Conservation (phyloP, 2,329 filamentous ascomycete genomes). For the Pseudogymnoascus sp. region DNA sequence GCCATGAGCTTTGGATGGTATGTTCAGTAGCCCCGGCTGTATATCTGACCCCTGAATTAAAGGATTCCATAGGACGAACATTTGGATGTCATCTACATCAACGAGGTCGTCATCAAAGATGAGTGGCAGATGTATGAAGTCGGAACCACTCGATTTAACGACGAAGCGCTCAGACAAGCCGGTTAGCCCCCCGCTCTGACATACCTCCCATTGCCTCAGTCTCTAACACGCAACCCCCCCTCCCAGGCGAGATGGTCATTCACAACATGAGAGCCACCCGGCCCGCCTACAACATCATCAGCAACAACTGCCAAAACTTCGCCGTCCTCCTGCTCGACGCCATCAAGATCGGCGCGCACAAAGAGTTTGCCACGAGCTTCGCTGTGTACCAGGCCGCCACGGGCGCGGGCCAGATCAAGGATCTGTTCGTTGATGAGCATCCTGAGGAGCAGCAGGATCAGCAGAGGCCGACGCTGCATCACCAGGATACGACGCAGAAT, state of each 20-base stretch:
- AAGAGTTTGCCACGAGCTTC: conserved; percentile 45
- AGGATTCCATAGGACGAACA: conserved; percentile 37
- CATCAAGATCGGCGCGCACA: conserved; percentile 42
- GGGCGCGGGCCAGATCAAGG: conserved; percentile 41
- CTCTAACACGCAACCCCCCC: conserved; percentile 9
- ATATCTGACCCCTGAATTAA: neutral
- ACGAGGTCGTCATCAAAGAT: conserved; percentile 36
- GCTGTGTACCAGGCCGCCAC: conserved; percentile 45
- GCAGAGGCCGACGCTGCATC: conserved; percentile 19
- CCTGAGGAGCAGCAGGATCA: conserved; percentile 27
- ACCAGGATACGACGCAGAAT: conserved; percentile 36
- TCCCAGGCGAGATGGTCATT: conserved; percentile 43
- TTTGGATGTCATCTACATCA: conserved; percentile 49
- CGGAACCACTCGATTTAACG: conserved; percentile 46
- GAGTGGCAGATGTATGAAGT: conserved; percentile 45
- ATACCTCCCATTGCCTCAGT: neutral
- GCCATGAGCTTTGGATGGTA: conserved; percentile 51
- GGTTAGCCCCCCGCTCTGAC: conserved; percentile 29
- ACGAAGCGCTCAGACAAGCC: conserved; percentile 42
- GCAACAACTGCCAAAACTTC: conserved; percentile 53
- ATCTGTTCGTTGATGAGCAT: conserved; percentile 39
- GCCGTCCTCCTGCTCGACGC: conserved; percentile 45
- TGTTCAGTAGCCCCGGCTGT: conserved; percentile 24
- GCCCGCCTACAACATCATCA: conserved; percentile 49
- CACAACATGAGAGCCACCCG: conserved; percentile 40